Evolutionary conservation across 164 flowering plant genomes (phyloP).

Genomic region (Vitis rupestris): DNA sequence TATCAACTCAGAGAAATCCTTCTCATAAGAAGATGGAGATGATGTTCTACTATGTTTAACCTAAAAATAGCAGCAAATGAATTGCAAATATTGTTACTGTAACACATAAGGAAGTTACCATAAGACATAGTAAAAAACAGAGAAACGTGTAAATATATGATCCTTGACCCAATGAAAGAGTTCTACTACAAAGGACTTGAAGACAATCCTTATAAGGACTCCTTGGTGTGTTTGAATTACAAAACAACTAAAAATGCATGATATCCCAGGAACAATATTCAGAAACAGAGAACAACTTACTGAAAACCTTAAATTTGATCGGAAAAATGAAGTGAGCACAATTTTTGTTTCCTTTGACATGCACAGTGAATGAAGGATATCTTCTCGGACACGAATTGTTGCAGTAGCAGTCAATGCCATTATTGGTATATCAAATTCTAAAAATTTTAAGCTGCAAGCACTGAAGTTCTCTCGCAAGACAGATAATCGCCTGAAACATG

Average conservation of each 20-base stretch:
- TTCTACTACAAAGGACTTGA: neutral
- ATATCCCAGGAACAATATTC: neutral
- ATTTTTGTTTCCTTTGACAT: constrained; percentile 70
- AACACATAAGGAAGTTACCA: too few species aligned
- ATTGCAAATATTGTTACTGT: neutral
- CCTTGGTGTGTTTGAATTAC: neutral
- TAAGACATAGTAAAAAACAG: too few species aligned
- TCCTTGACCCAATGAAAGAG: neutral
- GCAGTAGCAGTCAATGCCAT: constrained; percentile 99
- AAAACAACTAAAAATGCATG: neutral
- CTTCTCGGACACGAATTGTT: constrained; percentile 71
- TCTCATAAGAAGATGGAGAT: constrained; percentile 51
- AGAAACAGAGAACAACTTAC: constrained; percentile 49
- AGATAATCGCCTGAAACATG: constrained; percentile 65
- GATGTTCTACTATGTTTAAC: constrained; percentile 80
- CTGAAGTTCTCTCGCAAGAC: constrained; percentile 69
- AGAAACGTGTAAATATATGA: neutral
- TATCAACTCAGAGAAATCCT: constrained; percentile 61
- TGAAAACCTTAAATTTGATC: constrained; percentile 79
- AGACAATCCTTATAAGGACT: neutral
- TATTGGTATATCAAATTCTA: constrained; percentile 68
- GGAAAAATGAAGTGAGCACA: constrained; percentile 82
- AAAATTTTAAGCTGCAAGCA: constrained; percentile 43
- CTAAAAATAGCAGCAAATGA: constrained; percentile 35
- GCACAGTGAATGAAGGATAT: constrained; percentile 63